Conservation (phyloP, 2,329 filamentous ascomycete genomes). For the Grosmannia clavigera region DNA sequence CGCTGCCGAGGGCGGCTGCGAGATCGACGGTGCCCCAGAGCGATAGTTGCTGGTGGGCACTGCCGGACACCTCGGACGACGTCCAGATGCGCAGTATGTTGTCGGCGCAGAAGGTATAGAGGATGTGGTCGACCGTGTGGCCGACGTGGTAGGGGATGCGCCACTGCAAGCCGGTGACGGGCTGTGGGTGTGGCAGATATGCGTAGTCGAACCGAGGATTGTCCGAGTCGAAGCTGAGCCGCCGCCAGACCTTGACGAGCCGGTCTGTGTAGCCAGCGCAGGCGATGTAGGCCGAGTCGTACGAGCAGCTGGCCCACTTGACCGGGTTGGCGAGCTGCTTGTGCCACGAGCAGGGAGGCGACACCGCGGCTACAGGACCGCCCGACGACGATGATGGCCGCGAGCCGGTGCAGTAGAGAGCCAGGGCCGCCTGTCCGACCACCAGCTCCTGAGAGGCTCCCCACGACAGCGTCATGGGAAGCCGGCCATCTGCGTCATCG, state of each 20-base stretch:
- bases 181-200: conserved; percentile 73
- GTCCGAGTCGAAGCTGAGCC: conserved; percentile 69
- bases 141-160: conserved; percentile 64
- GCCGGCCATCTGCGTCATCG: conserved; percentile 28
- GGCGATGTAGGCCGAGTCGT: conserved; percentile 77
- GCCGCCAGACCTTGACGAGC: conserved; percentile 85
- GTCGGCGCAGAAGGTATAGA: conserved; percentile 83
- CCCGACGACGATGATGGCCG: conserved; percentile 23
- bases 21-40: conserved; percentile 77
- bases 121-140: conserved; percentile 69
- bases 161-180: conserved; percentile 81
- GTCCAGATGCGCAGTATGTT: conserved; percentile 75
- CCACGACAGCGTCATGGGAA: conserved; percentile 57
- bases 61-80: conserved; percentile 55
- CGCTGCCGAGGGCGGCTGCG: conserved; percentile 33
- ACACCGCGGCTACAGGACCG: not conserved
- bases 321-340: conserved; percentile 59
- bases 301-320: conserved; percentile 67
- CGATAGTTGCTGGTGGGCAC: conserved; percentile 51
- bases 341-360: conserved; percentile 50
- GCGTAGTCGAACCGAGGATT: conserved; percentile 81
- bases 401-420: conserved; percentile 47
- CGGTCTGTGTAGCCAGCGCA: conserved; percentile 68
- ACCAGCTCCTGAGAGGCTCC: conserved; percentile 76
- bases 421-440: conserved; percentile 57